Evolutionary conservation across 139 green algal species (phyloP).

Genomic region (Volvox africanus): DNA sequence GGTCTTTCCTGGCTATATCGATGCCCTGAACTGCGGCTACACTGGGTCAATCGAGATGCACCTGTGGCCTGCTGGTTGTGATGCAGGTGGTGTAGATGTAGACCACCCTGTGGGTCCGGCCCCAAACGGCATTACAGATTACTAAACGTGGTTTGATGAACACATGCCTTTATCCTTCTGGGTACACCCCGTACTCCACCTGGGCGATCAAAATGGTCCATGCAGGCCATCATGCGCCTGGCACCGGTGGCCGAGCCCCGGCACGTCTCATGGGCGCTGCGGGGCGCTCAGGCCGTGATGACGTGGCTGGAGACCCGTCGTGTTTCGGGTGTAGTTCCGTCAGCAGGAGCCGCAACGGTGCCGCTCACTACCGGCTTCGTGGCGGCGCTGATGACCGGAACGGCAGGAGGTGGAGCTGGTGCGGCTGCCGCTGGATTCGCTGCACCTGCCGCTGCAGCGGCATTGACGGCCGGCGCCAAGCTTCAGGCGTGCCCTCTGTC

Average conservation of each 20-base stretch:
- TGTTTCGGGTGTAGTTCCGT: background rate
- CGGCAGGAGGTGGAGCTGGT: background rate
- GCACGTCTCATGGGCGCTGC: constrained; percentile 23
- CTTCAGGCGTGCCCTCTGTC: constrained; percentile 15
- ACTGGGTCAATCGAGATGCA: background rate
- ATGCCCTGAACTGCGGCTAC: background rate
- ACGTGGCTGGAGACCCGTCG: background rate
- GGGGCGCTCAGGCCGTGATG: background rate
- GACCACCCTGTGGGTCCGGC: no score
- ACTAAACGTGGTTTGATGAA: background rate
- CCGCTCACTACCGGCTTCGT: constrained; percentile 26
- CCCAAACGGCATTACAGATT: no score
- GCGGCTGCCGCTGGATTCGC: background rate
- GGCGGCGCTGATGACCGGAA: background rate
- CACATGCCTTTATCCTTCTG: background rate
- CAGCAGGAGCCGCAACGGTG: background rate
- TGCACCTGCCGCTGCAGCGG: background rate
- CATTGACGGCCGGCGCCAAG: background rate
- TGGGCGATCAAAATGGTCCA: background rate
- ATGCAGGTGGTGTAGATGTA: background rate
- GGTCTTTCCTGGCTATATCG: background rate
- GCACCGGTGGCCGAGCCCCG: constrained; percentile 26
- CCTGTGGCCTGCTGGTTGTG: no score
- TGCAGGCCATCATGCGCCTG: constrained; percentile 41
- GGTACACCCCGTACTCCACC: background rate